Base-by-base conservation (phyloP, 1,139 yeast genomes). In the Geotrichum siamense region DNA sequence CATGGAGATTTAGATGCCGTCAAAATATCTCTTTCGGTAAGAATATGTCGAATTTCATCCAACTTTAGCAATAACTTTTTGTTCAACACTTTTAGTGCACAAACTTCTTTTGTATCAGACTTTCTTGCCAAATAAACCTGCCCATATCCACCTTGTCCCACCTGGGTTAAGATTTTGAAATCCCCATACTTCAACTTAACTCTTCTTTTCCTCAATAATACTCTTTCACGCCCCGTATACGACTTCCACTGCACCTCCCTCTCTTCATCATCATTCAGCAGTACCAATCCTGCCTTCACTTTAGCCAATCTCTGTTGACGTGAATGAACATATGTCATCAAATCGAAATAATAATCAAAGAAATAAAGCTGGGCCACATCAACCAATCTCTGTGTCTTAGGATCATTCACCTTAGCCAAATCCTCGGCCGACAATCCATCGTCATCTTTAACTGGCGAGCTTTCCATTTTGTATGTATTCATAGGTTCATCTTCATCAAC, bases 131-230 rank as follows among this genome's bases (percentile, higher is more conserved):
- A 70, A 57, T 85, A 93, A 15, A 93, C 98, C 52, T 67, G 95
- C 20, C 99, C 99, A 60, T 93, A 93, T 2, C 99, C 98, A 59
- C 99, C 99, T 69, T 93, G 98, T 21, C 99, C 98, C 28, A 93
- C 96, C 68, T 93, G 98, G 2, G 98, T 91, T 51, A 93, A 80
- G 72, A 89, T 85, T 62, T 87, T 93, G 62, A 93, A 93, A 63
- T 93, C 98, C 55, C 87, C 89, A 61, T 87, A 91, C 61, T 83
- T 85, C 38, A 96, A 95, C 64, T 87, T 86, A 51, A 86, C 73
- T 58, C 99, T 76, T 57, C 96, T 74, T 62, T 87, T 87, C 52
- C 99, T 76, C 56, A 93, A 69, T 44, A 79, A 74, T 5, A 86
- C 89, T 42, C 94, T 71, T 64, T 93, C 99, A 49, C 93, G 75